These are phyloP conservation scores for Pleurotus djamor DNA, from an alignment of 768 basidiomycete genomes.

Conservation along the genomic window DNA sequence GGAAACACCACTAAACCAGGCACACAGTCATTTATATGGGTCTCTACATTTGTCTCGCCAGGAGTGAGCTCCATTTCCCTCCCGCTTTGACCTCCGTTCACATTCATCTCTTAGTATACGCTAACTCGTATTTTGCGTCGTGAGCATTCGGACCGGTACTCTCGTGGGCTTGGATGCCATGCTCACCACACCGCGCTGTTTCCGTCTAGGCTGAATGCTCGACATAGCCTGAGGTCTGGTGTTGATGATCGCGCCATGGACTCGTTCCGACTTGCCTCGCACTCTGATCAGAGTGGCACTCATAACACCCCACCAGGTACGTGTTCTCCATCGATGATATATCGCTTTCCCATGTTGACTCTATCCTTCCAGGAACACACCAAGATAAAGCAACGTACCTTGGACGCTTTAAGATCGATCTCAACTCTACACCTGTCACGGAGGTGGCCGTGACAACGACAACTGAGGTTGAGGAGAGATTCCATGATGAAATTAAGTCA, in stretches of 20 bases:
- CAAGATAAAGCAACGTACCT: neutral
- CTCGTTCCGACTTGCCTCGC: neutral
- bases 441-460: too few relatives aligned
- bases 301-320: neutral
- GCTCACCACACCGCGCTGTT: neutral
- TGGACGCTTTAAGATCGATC: neutral
- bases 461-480: too few relatives aligned
- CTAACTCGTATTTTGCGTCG: conserved; percentile 3
- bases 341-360: neutral
- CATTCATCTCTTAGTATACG: neutral
- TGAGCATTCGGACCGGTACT: neutral
- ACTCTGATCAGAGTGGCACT: neutral
- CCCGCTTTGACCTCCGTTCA: neutral
- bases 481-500: too few relatives aligned
- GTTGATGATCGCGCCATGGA: neutral
- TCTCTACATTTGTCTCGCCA: neutral
- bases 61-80: neutral
- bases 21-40: neutral
- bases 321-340: neutral
- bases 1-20: neutral
- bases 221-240: neutral
- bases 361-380: neutral
- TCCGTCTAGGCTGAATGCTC: too few relatives aligned
- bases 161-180: neutral
- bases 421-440: neutral